phyloP scores from a whole-genome alignment of 148 eudicot genomes.

The Camellia sinensis region DNA sequence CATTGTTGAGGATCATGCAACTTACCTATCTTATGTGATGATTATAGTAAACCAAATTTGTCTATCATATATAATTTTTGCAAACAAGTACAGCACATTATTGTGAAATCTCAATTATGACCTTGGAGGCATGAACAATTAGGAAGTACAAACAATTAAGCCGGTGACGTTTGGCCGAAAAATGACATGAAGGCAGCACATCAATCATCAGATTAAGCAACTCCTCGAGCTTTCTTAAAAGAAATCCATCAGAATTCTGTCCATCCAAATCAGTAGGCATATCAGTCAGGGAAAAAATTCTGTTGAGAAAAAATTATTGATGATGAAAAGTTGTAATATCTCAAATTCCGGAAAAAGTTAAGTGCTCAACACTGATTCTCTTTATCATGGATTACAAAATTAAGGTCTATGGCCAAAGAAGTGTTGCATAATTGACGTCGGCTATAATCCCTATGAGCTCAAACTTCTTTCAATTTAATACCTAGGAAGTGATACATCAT shows the following conservation, averaged over 20 bases:
- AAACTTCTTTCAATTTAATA: neutral
- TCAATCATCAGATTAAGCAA: slow-evolving; percentile 70
- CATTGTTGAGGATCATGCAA: neutral
- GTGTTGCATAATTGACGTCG: neutral
- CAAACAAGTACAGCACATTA: neutral
- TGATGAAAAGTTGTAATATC: neutral
- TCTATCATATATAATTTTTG: neutral
- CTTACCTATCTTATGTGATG: neutral
- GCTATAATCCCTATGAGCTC: neutral
- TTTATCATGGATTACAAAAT: neutral
- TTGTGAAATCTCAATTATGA: slow-evolving; percentile 13
- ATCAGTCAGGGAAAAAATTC: neutral
- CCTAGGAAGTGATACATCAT: neutral
- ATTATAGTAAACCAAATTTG: neutral
- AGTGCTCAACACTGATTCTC: neutral
- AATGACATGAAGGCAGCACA: slow-evolving; percentile 75
- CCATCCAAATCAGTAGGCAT: slow-evolving; percentile 7
- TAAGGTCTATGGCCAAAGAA: neutral
- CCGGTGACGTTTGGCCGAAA: slow-evolving; percentile 91
- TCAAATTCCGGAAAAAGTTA: neutral
- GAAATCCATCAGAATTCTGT: slow-evolving; percentile 61
- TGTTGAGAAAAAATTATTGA: neutral
- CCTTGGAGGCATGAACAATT: slow-evolving; percentile 75
- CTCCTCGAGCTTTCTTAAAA: slow-evolving; percentile 57
- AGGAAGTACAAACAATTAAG: slow-evolving; percentile 83